These are phyloP conservation scores for Aegilops longissima DNA, from an alignment of 176 grass and related monocot species.

Conservation along the genomic window DNA sequence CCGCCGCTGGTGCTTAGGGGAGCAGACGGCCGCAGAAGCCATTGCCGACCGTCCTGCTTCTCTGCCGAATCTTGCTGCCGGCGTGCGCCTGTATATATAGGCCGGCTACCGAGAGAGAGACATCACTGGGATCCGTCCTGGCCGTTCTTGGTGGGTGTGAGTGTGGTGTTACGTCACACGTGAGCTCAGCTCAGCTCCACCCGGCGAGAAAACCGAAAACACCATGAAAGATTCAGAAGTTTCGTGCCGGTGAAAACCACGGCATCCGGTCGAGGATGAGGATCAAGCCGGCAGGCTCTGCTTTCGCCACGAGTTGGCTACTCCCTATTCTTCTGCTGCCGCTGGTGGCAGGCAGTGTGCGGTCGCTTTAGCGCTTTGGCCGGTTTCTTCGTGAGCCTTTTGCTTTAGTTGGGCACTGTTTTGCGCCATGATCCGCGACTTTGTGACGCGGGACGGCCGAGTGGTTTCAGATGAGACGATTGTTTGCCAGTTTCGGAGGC, in stretches of 20 bases:
- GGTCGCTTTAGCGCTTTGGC: slow-evolving; percentile 15
- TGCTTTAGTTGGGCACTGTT: not conserved
- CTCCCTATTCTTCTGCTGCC: no score
- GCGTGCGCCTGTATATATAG: slow-evolving; percentile 2
- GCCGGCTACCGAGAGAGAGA: not conserved
- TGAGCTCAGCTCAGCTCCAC: slow-evolving; percentile 8
- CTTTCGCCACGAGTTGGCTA: not conserved
- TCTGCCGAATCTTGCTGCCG: not conserved
- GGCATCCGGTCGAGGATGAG: not conserved
- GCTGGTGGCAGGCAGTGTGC: slow-evolving; percentile 8
- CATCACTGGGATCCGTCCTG: not conserved
- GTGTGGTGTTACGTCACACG: not conserved
- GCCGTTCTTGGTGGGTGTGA: not conserved
- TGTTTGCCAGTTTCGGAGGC: not conserved
- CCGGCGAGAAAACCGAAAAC: not conserved
- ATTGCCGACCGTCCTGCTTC: not conserved
- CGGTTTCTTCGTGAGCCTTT: not conserved
- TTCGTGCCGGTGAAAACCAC: slow-evolving; percentile 13
- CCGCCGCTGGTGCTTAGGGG: not conserved
- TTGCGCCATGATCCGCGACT: slow-evolving; percentile 25
- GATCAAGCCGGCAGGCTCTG: not conserved
- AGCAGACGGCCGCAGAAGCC: slow-evolving; percentile 22
- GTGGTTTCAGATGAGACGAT: not conserved
- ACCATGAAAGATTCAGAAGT: not conserved
- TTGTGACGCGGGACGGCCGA: slow-evolving; percentile 11